phyloP scores from a whole-genome alignment of 2,329 filamentous ascomycete genomes.

The Aspergillus glaucus region DNA sequence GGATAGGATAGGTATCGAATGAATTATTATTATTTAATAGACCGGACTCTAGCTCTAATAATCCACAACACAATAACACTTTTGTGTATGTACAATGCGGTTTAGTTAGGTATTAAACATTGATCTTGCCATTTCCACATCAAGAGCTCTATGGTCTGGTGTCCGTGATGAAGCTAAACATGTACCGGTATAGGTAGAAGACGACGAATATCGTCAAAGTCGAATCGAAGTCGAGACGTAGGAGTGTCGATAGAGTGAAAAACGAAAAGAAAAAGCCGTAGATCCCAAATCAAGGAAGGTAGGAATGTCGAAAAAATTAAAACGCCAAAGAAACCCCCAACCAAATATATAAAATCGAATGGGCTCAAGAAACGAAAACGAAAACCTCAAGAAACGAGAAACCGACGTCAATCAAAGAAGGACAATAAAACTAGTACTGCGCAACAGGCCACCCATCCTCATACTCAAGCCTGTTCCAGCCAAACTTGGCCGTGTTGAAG shows the following conservation, averaged over 20 bases:
- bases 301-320: neutral
- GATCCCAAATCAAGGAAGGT: neutral
- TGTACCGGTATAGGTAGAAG: too few species aligned
- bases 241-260: neutral
- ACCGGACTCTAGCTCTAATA: too few species aligned
- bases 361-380: neutral
- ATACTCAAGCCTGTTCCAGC: conserved; percentile 25
- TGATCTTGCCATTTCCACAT: too few species aligned
- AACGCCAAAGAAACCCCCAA: neutral
- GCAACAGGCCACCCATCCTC: conserved; percentile 28
- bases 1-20: too few species aligned
- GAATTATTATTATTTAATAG: too few species aligned
- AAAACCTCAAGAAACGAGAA: neutral
- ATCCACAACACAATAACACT: too few species aligned
- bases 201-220: too few species aligned
- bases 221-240: neutral
- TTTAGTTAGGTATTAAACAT: too few species aligned
- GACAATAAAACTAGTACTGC: neutral
- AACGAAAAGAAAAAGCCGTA: neutral
- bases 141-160: too few species aligned
- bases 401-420: neutral
- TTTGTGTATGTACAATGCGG: too few species aligned
- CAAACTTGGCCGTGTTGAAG: conserved; percentile 26
- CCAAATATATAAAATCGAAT: neutral
- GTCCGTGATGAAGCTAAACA: too few species aligned